A percentile compares a stretch with the other conserved stretches of the same genome.
phyloP scores from a whole-genome alignment of 192 early-diverging fungal genomes.

The Helicostylum pulchrum region DNA sequence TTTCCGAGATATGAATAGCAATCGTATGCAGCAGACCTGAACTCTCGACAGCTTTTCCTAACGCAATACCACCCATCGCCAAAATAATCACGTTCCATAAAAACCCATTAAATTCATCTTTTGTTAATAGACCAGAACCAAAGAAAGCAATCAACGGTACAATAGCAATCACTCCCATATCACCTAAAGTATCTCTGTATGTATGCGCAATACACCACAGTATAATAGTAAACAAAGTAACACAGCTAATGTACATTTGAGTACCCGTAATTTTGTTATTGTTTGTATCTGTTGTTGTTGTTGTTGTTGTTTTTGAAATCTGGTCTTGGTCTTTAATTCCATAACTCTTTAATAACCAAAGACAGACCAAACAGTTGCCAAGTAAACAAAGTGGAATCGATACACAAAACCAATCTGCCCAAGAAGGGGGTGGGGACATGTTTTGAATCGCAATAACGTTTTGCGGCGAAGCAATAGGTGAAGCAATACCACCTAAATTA shows the following conservation, averaged over 20 bases:
- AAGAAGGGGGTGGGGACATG: conserved; percentile 87
- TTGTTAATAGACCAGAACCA: conserved; percentile 86
- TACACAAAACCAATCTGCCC: conserved; percentile 89
- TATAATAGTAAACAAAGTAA: conserved; percentile 72
- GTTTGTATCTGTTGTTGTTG: conserved; percentile 54
- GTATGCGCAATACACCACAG: conserved; percentile 87
- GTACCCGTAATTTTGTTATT: conserved; percentile 33
- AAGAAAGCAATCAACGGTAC: conserved; percentile 88
- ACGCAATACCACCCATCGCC: conserved; percentile 95
- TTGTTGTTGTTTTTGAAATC: conserved; percentile 54
- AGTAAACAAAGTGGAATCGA: conserved; percentile 82
- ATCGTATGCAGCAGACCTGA: conserved; percentile 81
- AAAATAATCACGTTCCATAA: conserved; percentile 86
- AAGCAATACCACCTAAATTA: conserved; percentile 96
- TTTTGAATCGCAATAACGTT: conserved; percentile 93
- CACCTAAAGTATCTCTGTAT: conserved; percentile 75
- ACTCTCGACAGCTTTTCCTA: conserved; percentile 88
- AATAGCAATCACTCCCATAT: conserved; percentile 95
- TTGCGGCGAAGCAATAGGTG: conserved; percentile 93
- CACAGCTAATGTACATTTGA: conserved; percentile 75
- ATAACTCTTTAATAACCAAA: conserved; percentile 73
- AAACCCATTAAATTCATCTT: conserved; percentile 97
- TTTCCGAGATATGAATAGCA: conserved; percentile 59
- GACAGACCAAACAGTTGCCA: conserved; percentile 80
- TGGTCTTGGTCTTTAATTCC: conserved; percentile 59